Base-by-base conservation (phyloP, 208 protist genomes). In the Willaertia magna region DNA sequence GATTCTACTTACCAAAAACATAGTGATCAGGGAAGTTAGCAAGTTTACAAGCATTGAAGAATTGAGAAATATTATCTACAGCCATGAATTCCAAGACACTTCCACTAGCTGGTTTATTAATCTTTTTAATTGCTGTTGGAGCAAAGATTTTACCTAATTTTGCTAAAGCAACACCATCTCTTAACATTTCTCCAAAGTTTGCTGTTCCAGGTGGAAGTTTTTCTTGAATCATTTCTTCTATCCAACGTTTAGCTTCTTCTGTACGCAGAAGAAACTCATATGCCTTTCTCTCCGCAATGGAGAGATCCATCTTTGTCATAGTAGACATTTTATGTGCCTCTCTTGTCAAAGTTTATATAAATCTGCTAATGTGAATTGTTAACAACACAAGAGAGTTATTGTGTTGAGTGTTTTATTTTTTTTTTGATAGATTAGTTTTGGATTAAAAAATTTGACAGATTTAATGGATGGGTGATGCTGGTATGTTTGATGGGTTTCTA, bases 211-310 rank as follows among this genome's bases (percentile, higher is more conserved):
- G 22, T 26, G 46, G 43, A 20, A 83, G 22, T 39, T 39, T 48
- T 55, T 83, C 78, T 39, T 55, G 46, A 26, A 83, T 52, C 4
- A 83, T 20, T 26, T 83, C 78, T 55, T 83, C 78, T 1, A 83
- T 83, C 43, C 46, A 83, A 30, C 43, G n/a, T 43, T 55, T 83
- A 14, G 78, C 78, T 83, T 83, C 78, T 83, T 83, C 34, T 55
- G n/a, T 18, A 44, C 78, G 20, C 12, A 83, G 9, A 26, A 83
- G 44, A 55, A 83, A 83, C 4, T 83, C 78, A n/a, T 83, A 83
- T 14, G 78, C 78, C 16, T 42, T 48, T 30, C 42, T 30, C 34
- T 83, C 78, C 26, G 46, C 47, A 83, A 83, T 83, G n/a, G 78
- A 51, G 34, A 83, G 34, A 55, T 83, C 78, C 40, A 83, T 83